Conservation (phyloP, 1,284 basidiomycete genomes). For the Ganoderma sp. region DNA sequence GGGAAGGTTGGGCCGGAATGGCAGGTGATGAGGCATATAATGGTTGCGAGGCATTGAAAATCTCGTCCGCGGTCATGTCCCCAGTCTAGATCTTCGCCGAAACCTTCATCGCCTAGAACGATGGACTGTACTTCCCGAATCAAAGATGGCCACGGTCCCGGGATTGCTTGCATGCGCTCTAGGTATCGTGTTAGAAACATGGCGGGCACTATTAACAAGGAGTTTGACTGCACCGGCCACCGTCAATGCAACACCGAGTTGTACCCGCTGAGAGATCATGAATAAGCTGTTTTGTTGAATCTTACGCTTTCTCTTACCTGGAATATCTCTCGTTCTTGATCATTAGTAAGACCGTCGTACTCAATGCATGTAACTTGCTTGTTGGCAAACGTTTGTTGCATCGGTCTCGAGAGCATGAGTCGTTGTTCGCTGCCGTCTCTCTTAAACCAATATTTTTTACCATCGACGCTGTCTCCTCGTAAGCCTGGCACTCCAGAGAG, state of each 20-base stretch:
- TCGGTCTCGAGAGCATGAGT: conserved; percentile 53
- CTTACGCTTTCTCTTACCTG: conserved; percentile 49
- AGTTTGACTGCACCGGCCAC: conserved; percentile 47
- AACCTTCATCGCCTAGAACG: conserved; percentile 48
- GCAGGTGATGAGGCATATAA: conserved; percentile 49
- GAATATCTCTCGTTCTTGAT: conserved; percentile 77
- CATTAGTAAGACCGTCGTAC: conserved; percentile 63
- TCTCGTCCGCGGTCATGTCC: conserved; percentile 53
- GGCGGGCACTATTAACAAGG: not conserved
- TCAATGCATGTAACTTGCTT: conserved; percentile 79
- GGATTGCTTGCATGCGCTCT: conserved; percentile 56
- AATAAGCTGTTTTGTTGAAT: not conserved
- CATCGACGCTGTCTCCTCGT: conserved; percentile 41
- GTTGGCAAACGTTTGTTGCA: conserved; percentile 59
- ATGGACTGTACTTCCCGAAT: conserved; percentile 49
- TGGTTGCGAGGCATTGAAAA: conserved; percentile 52
- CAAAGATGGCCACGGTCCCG: conserved; percentile 49
- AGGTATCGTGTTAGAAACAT: not conserved
- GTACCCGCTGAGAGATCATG: conserved; percentile 47
- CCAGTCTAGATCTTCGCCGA: conserved; percentile 53
- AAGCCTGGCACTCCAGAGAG: not conserved
- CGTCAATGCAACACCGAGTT: conserved; percentile 49
- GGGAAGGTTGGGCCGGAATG: conserved; percentile 43
- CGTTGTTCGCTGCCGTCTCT: conserved; percentile 38
- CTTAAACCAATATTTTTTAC: conserved; percentile 61